Base-by-base conservation (phyloP, 257 asterid species). In the Nicotiana sylvestris region DNA sequence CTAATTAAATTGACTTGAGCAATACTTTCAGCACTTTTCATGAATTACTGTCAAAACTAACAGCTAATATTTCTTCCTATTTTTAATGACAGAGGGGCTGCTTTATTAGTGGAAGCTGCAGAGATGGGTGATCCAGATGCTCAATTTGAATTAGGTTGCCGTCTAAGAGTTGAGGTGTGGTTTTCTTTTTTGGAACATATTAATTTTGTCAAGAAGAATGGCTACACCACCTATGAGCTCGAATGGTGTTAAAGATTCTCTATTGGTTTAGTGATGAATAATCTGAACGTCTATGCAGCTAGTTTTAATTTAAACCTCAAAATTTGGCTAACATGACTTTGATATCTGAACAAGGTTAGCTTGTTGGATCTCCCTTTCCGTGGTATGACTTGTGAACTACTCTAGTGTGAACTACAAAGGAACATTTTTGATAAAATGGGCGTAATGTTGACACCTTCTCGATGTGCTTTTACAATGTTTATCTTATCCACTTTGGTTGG, bases 101-200 rank as follows among this genome's bases (percentile, higher is more conserved):
- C 99, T 77, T 94, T 96, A 88, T 91, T 96, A 84, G 92, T 96
- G 55, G 99, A 96, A 89, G 98, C 99, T 86, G 98, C 98, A 51
- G 98, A 96, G 88, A 96, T 94, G 99, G 99, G 99, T 57, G 89
- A 96, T 85, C 91, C 98, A 74, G 98, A 96, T 81, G 98, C 99
- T 61, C 97, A 85, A 60, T 96, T 91, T 85, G 98, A 93, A 58
- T 88, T 96, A 66, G 99, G 95, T 82, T 91, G 98, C 88, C 91
- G 86, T 82, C 88, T 96, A 83, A 92, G 98, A 89, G 89, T 93
- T 17, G 96, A 94, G 92, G 99, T 95, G 61, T 83, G 92, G 80
- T 82, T 87, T 86, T 64, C 27, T 76, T 76, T 43, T 5, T 29
- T 12, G 53, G 0, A 49, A 12, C 46, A 21, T 66, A 49, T 51